Conservation (phyloP, 192 early-diverging fungal species). For the Podila horticola region DNA sequence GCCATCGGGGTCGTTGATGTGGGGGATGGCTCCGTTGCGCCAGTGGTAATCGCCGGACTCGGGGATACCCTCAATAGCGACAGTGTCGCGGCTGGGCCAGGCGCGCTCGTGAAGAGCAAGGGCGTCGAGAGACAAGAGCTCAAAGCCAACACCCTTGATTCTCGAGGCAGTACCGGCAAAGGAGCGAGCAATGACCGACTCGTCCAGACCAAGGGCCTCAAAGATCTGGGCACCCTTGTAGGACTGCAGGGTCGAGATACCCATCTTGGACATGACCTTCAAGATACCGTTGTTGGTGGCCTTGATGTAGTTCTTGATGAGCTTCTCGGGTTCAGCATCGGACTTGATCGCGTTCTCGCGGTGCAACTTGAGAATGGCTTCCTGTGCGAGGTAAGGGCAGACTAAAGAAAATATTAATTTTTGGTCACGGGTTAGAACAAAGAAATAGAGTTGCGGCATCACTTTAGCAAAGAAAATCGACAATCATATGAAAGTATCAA, state of each 20-base stretch:
- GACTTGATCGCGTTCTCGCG: slow-evolving; percentile 80
- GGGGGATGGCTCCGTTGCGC: slow-evolving; percentile 91
- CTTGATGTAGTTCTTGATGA: slow-evolving; percentile 86
- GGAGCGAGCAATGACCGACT: slow-evolving; percentile 87
- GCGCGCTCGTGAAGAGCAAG: slow-evolving; percentile 86
- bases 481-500: neutral
- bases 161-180: slow-evolving; percentile 97
- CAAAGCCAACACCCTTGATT: slow-evolving; percentile 86
- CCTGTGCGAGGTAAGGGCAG: slow-evolving; percentile 93
- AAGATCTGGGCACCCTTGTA: slow-evolving; percentile 99
- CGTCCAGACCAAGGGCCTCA: slow-evolving; percentile 93
- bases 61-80: slow-evolving; percentile 74
- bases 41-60: slow-evolving; percentile 98
- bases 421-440: no score
- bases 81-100: slow-evolving; percentile 78
- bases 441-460: neutral
- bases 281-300: slow-evolving; percentile 94
- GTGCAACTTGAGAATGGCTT: slow-evolving; percentile 89
- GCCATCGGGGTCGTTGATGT: slow-evolving; percentile 90
- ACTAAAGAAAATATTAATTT: slow-evolving; percentile 38
- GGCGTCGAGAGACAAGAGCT: slow-evolving; percentile 86
- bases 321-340: slow-evolving; percentile 70
- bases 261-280: slow-evolving; percentile 99
- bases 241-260: slow-evolving; percentile 95
- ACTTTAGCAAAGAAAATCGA: slow-evolving; percentile 1